Base-by-base conservation (phyloP, 2,329 filamentous ascomycete species). In the Pseudocercospora fuligena region DNA sequence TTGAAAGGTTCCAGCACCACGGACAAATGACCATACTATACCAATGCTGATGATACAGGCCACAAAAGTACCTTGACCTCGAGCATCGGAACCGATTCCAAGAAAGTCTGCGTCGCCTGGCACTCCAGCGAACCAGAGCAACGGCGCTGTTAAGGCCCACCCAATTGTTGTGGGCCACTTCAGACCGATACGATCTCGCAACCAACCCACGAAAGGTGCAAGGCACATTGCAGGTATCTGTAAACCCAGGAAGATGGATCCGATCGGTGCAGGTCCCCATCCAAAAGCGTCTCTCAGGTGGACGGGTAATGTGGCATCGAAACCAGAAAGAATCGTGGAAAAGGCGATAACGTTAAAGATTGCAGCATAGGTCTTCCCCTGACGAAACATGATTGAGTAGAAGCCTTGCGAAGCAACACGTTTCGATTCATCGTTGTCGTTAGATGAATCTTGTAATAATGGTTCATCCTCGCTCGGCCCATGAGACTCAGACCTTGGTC, bases 121-220 rank as follows among this genome's bases (percentile, higher is more conserved):
- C 8, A 71, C 66, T n/a, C 69, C 69, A 12, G 64, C 36, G 25
- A 71, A 68, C 69, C 69, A 71, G 5, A 71, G 43, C 6, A 71
- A 31, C 1, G 64, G 66, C 7, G 67, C 69, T 2, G 46, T 61
- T 4, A 68, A 23, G 3, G 64, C 31, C 68, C 68, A 72, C 14
- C 70, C 70, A 16, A 70, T 57, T 14, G 68, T 60, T 0, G 68
- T 70, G 0, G 70, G 68, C 66, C 66, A 70, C 25, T 63, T 60
- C 1, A 70, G 62, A 5, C 70, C 70, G 8, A 67, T 58, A 12
- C 64, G 66, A 29, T 72, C 70, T 53, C 64, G 59, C 6, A 72
- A 16, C 66, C 66, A 67, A 12, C 70, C 70, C 14, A 69, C 54
- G 4, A 70, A 56, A 7, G 68, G 66, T 8, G 64, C 60, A 12